Conservation (phyloP, 2,329 filamentous ascomycete species). For the Apiospora saccharicola region DNA sequence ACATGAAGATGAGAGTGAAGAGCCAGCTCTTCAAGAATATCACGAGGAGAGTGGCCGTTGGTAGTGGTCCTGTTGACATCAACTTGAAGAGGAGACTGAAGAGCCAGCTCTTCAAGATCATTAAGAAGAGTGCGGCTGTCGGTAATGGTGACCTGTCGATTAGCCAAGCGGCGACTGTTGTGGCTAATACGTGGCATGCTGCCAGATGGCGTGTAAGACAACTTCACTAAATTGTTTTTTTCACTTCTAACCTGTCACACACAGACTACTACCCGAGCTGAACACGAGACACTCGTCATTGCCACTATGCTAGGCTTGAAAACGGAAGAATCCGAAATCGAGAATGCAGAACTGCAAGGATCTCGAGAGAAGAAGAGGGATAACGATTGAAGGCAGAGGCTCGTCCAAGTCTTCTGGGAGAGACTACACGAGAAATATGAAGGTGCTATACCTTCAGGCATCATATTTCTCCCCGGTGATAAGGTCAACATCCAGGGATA, state of each 20-base stretch:
- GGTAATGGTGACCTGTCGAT: background rate
- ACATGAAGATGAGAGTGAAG: background rate
- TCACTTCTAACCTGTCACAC: background rate
- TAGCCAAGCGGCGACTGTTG: background rate
- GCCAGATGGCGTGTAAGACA: slow-evolving; percentile 24
- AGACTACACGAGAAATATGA: background rate
- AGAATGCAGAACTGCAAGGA: slow-evolving; percentile 14
- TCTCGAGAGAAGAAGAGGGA: background rate
- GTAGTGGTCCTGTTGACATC: background rate
- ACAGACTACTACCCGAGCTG: slow-evolving; percentile 20
- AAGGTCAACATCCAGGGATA: slow-evolving; percentile 15
- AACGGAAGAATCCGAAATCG: background rate
- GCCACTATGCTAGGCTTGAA: slow-evolving; percentile 22
- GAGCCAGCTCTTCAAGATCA: background rate
- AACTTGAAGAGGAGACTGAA: background rate
- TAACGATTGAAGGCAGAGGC: background rate
- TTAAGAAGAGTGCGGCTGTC: background rate
- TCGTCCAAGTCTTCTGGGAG: slow-evolving; percentile 17
- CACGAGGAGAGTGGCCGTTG: background rate
- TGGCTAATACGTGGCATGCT: slow-evolving; percentile 23
- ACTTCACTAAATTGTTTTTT: background rate
- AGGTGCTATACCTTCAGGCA: slow-evolving; percentile 23
- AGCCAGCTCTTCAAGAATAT: background rate
- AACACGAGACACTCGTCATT: slow-evolving; percentile 19
- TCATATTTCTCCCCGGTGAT: slow-evolving; percentile 23